These are phyloP conservation scores for Puccinellia tenuiflora DNA, from an alignment of 176 grass and related monocot species.

Conservation along the genomic window DNA sequence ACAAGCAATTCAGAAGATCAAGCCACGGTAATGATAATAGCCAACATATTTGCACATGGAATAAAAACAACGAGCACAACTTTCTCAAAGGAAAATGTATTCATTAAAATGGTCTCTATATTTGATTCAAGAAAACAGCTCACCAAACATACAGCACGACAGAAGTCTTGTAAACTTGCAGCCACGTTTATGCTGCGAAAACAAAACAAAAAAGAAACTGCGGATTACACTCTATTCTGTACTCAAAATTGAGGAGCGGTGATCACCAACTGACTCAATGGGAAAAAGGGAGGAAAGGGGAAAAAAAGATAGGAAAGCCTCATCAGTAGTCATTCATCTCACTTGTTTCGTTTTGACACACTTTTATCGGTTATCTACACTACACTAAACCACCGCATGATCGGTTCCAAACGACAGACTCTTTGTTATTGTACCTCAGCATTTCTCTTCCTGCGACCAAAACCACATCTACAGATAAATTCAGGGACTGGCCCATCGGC, in stretches of 20 bases:
- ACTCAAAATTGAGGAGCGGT: constrained; percentile 4
- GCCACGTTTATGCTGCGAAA: neutral
- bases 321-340: neutral
- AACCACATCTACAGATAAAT: constrained; percentile 60
- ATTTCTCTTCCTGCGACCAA: constrained; percentile 28
- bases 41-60: neutral
- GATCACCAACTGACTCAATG: neutral
- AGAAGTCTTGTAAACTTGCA: neutral
- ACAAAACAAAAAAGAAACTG: neutral
- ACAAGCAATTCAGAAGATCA: neutral
- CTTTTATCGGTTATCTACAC: constrained; percentile 22
- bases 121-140: neutral
- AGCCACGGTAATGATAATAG: neutral
- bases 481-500: constrained; percentile 55
- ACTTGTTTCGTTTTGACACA: constrained; percentile 11
- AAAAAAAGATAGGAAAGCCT: neutral
- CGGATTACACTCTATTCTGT: neutral
- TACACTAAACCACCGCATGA: neutral
- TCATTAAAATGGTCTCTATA: neutral
- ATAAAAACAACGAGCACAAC: neutral
- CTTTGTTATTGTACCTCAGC: constrained; percentile 13
- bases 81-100: neutral
- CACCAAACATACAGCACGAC: neutral
- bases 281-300: neutral
- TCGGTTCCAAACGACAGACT: neutral